phyloP scores from a whole-genome alignment of 257 asterid species.

The Anisodus tanguticus region DNA sequence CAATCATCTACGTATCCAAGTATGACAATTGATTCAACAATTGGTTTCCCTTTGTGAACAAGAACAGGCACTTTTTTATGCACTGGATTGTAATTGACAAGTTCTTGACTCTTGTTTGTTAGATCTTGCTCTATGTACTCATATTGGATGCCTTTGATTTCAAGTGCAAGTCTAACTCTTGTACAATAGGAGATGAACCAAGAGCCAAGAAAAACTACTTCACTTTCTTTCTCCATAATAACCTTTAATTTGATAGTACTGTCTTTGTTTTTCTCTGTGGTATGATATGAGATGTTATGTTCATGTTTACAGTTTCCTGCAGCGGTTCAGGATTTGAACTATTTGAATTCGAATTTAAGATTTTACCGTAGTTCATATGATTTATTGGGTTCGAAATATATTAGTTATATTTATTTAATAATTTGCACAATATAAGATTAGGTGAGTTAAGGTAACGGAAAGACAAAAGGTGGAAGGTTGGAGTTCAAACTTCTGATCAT shows the following conservation, averaged over 20 bases:
- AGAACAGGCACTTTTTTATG: background rate
- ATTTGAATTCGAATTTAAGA: no score
- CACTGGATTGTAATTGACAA: background rate
- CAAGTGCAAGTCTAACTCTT: conserved; percentile 51
- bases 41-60: background rate
- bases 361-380: no score
- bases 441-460: background rate
- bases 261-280: background rate
- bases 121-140: conserved; percentile 48
- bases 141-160: conserved; percentile 48
- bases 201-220: conserved; percentile 39
- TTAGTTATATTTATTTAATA: no score
- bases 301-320: background rate
- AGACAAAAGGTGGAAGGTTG: background rate
- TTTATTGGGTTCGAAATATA: no score
- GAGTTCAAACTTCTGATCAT: background rate
- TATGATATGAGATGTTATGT: background rate
- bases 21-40: conserved; percentile 8
- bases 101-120: conserved; percentile 36
- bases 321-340: no score
- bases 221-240: conserved; percentile 43
- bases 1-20: conserved; percentile 43
- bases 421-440: no score
- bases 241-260: background rate
- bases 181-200: conserved; percentile 45